Conservation (phyloP, 2,329 filamentous ascomycete genomes). For the Cercospora sojina region DNA sequence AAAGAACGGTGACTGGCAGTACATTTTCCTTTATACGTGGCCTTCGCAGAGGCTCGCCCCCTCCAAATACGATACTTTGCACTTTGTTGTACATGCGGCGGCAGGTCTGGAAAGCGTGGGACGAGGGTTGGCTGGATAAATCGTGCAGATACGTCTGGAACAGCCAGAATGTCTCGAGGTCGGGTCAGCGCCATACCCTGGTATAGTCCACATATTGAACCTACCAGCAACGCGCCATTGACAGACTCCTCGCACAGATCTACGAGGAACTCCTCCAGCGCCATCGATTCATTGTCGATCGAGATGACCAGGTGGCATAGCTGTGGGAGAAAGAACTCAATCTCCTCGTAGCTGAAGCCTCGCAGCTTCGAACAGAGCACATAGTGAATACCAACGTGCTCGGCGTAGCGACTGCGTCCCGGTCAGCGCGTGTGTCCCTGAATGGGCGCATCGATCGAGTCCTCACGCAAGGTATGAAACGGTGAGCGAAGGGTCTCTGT, state of each 20-base stretch:
- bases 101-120: slow-evolving; percentile 77
- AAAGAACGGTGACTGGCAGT: slow-evolving; percentile 74
- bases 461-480: slow-evolving; percentile 84
- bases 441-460: background rate
- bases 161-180: slow-evolving; percentile 76
- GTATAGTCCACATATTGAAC: slow-evolving; percentile 35
- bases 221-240: slow-evolving; percentile 76
- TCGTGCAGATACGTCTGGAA: slow-evolving; percentile 87
- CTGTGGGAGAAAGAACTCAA: slow-evolving; percentile 85
- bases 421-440: slow-evolving; percentile 10
- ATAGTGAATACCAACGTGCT: slow-evolving; percentile 88
- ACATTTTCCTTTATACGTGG: slow-evolving; percentile 81
- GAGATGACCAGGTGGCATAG: slow-evolving; percentile 85
- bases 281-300: slow-evolving; percentile 89
- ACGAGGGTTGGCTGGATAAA: slow-evolving; percentile 70
- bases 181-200: slow-evolving; percentile 20
- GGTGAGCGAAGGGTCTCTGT: slow-evolving; percentile 82
- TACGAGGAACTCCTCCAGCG: slow-evolving; percentile 80
- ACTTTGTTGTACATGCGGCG: slow-evolving; percentile 84
- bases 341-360: slow-evolving; percentile 85
- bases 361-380: slow-evolving; percentile 85
- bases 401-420: slow-evolving; percentile 70
- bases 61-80: slow-evolving; percentile 81
- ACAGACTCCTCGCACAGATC: slow-evolving; percentile 86
- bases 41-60: slow-evolving; percentile 65